phyloP scores from a whole-genome alignment of 2,329 filamentous ascomycete genomes.

The Aspergillus novoparasiticus region DNA sequence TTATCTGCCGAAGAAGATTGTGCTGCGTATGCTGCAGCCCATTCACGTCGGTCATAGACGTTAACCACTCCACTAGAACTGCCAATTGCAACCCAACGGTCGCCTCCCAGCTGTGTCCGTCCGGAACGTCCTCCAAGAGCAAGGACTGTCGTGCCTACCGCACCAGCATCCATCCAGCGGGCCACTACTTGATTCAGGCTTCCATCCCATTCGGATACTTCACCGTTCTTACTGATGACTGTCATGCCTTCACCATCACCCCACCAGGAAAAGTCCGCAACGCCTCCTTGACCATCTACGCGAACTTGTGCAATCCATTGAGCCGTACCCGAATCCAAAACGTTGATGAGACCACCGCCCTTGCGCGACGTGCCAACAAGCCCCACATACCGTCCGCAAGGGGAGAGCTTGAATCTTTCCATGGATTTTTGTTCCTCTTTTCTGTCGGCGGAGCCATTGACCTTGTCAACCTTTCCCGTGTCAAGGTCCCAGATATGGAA shows the following conservation, averaged over 20 bases:
- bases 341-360: conserved; percentile 84
- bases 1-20: conserved; percentile 31
- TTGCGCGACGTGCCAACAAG: conserved; percentile 78
- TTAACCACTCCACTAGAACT: conserved; percentile 88
- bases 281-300: conserved; percentile 77
- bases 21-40: conserved; percentile 49
- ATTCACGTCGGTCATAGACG: conserved; percentile 79
- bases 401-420: conserved; percentile 86
- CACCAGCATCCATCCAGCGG: conserved; percentile 88
- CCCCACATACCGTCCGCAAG: conserved; percentile 83
- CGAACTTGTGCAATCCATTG: conserved; percentile 87
- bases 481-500: conserved; percentile 94
- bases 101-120: conserved; percentile 61
- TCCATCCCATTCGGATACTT: conserved; percentile 87
- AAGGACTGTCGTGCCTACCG: conserved; percentile 80
- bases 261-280: conserved; percentile 95
- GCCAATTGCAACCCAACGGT: conserved; percentile 87
- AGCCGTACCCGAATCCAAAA: conserved; percentile 75
- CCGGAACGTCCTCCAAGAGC: conserved; percentile 63
- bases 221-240: conserved; percentile 81
- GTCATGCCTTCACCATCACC: conserved; percentile 77
- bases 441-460: conserved; percentile 70
- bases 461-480: conserved; percentile 79
- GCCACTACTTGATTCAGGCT: conserved; percentile 69
- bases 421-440: conserved; percentile 82